These are phyloP conservation scores for Pseudonitzschia pungens DNA, from an alignment of 108 stramenopile species.

Conservation along the genomic window DNA sequence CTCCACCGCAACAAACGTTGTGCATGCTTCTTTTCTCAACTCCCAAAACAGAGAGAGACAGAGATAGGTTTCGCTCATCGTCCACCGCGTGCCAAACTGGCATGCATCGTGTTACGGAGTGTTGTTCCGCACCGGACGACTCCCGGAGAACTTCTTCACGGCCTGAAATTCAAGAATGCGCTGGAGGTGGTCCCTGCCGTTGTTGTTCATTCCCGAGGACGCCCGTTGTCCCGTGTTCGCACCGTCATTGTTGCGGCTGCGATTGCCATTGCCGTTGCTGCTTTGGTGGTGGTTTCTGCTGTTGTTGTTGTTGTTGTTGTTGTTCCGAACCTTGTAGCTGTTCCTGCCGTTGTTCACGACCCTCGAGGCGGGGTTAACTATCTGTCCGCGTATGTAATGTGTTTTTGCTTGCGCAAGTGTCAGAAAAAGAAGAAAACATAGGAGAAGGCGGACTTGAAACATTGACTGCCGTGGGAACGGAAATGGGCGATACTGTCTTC, in stretches of 20 bases:
- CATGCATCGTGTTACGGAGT: neutral
- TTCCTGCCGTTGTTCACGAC: neutral
- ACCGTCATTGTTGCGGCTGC: neutral
- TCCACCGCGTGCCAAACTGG: neutral
- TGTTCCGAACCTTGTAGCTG: neutral
- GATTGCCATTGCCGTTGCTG: conserved; percentile 12
- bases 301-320: conserved; percentile 1
- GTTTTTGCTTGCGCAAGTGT: conserved; percentile 16
- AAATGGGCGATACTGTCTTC: conserved; percentile 1
- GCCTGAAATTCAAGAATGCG: conserved; percentile 27
- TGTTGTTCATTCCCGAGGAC: conserved; percentile 6
- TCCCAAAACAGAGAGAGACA: no score
- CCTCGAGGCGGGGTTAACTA: conserved; percentile 23
- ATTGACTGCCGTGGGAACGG: conserved; percentile 7
- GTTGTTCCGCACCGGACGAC: conserved; percentile 11
- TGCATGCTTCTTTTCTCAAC: no score
- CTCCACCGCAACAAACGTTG: no score
- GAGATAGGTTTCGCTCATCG: no score
- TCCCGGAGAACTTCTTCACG: conserved; percentile 23
- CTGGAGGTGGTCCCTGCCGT: conserved; percentile 4
- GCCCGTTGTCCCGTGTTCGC: neutral
- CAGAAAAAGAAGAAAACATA: conserved; percentile 17
- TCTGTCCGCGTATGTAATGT: conserved; percentile 25
- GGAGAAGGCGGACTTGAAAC: conserved; percentile 17
- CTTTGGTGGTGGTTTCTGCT: neutral